Evolutionary conservation across 2,329 filamentous ascomycete species (phyloP), one percentile per base, ranked within the genome.

Genomic region (Clarireedia hainanense): DNA sequence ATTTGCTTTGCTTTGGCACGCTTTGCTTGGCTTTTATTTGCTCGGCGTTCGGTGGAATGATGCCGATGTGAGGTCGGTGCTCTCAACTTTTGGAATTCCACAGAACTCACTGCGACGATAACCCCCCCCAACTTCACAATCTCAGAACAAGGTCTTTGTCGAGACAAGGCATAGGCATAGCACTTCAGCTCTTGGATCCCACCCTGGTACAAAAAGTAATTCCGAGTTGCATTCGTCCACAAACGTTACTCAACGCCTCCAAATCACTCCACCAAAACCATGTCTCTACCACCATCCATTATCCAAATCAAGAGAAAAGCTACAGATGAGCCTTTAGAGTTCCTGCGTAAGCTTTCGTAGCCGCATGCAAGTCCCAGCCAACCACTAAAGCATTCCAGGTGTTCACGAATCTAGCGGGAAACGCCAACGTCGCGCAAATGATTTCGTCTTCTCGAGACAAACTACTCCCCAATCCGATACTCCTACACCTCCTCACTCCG

Each of bases 271-370:
- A 10, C 36, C 23, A n/a, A 15, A 52, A 55, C n/a, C 52, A 67
- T 67, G 65, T 64, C 65, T 60, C 56, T 68, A 15, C 67, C 67
- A 45, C 68, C 68, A 30, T 56, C 47, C 15, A 62, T 60, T 6
- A 59, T 70, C n/a, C 62, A 63, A 26, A 65, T 70, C 57, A 70
- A 70, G 61, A 60, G 68, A 43, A 70, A 68, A 58, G 58, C 58
- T 23, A 68, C 63, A 9, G 68, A 69, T 49, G 64, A 68, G 15
- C 68, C 68, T 15, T 64, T 69, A 26, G 67, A 69, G 5, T 62
- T 65, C 47, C 63, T 70, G 9, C 67, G 68, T 70, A 64, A 57
- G 65, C 36, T 56, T 1, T n/a, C n/a, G 4, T 14, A 27, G 26
- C 5, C 23, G 6, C n/a, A 17, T 7, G 7, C 12, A 20, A 5